phyloP scores from a whole-genome alignment of 106 monocot species.

The Acanthochlamys bracteata region DNA sequence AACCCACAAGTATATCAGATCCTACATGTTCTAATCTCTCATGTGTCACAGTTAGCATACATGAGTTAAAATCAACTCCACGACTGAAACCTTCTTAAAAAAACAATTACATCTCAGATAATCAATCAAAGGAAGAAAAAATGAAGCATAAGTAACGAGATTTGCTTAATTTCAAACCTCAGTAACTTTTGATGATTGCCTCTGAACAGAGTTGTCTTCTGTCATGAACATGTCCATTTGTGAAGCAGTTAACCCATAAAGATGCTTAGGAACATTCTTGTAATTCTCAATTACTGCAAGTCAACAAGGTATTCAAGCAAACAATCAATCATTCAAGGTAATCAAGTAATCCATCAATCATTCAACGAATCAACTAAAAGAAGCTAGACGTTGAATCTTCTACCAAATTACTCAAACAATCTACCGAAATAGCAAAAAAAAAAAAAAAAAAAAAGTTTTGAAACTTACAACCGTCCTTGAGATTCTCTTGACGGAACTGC shows the following conservation, averaged over 20 bases:
- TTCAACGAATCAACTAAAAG: not conserved
- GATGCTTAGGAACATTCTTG: conserved; percentile 60
- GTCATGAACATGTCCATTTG: conserved; percentile 99
- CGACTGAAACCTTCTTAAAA: not conserved
- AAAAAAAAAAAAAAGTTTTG: not conserved
- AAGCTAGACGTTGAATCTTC: not conserved
- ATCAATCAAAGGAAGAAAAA: not conserved
- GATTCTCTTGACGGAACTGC: conserved; percentile 74
- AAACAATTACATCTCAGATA: not conserved
- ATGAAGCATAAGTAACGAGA: not conserved
- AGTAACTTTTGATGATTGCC: conserved; percentile 68
- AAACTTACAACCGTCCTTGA: conserved; percentile 78
- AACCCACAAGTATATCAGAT: conserved; percentile 6
- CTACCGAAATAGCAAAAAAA: not conserved
- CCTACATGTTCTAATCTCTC: not conserved
- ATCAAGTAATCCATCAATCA: not conserved
- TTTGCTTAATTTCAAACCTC: conserved; percentile 28
- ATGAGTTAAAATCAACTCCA: not conserved
- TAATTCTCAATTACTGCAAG: conserved; percentile 80
- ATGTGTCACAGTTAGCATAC: not conserved
- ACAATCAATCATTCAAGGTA: not conserved
- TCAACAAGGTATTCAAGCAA: too few species aligned
- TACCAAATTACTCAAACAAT: not conserved
- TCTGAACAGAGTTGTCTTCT: conserved; percentile 67
- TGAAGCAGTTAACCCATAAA: conserved; percentile 65